Percentiles rank a stretch among this genome's conserved stretches.
phyloP scores from a whole-genome alignment of 441 rosid species.

The Geranium incanum region DNA sequence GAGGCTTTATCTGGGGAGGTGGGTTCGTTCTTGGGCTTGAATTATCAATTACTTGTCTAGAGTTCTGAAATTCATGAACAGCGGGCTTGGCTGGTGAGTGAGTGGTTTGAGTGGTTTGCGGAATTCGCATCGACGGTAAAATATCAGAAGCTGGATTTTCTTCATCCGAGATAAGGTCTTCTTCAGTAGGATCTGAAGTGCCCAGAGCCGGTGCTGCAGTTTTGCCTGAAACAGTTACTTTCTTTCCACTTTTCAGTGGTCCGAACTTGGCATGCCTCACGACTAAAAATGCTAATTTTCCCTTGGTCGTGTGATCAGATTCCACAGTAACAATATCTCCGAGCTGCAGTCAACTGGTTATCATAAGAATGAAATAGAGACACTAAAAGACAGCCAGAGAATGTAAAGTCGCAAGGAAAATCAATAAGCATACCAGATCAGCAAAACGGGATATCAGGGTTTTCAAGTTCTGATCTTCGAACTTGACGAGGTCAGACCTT shows the following conservation, averaged over 20 bases:
- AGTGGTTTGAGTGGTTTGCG: no score
- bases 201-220: no score
- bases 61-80: constrained; percentile 17
- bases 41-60: constrained; percentile 15
- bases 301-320: constrained; percentile 60
- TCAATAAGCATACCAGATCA: constrained; percentile 37
- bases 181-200: constrained; percentile 21
- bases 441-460: constrained; percentile 52
- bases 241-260: constrained; percentile 51
- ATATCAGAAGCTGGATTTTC: no score
- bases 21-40: constrained; percentile 16
- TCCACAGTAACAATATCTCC: constrained; percentile 59
- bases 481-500: background rate
- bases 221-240: constrained; percentile 16
- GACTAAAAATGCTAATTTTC: constrained; percentile 48
- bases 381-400: background rate
- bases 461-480: constrained; percentile 49
- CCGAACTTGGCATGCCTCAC: constrained; percentile 78
- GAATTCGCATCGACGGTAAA: no score
- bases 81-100: background rate
- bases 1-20: constrained; percentile 11
- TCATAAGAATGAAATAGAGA: constrained; percentile 4
- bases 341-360: constrained; percentile 36
- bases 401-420: constrained; percentile 10
- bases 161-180: constrained; percentile 15